Conservation (phyloP, 1,284 basidiomycete species). For the Pisolithus thermaeus region DNA sequence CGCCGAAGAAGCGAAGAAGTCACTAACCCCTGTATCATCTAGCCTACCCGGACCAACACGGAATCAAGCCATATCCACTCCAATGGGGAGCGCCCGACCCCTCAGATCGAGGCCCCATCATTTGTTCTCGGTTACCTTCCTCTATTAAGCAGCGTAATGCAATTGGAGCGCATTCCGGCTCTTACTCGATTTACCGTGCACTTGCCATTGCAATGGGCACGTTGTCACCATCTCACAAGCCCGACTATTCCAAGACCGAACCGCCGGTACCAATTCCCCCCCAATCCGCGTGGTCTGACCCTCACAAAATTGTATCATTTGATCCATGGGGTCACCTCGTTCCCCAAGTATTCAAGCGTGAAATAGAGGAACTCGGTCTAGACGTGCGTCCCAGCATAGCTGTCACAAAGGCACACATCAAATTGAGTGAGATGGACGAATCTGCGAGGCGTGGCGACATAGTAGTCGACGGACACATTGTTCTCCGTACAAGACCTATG, state of each 20-base stretch:
- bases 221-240: conserved; percentile 80
- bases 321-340: conserved; percentile 95
- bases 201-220: conserved; percentile 89
- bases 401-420: conserved; percentile 84
- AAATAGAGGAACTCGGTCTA: conserved; percentile 59
- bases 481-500: conserved; percentile 58
- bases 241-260: conserved; percentile 84
- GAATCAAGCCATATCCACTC: conserved; percentile 73
- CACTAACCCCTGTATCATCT: conserved; percentile 9
- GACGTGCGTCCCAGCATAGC: conserved; percentile 90
- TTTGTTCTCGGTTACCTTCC: conserved; percentile 81
- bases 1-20: not conserved
- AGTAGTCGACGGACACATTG: conserved; percentile 78
- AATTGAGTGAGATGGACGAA: conserved; percentile 89
- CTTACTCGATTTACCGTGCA: conserved; percentile 93
- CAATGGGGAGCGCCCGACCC: conserved; percentile 77
- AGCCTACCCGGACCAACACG: conserved; percentile 72
- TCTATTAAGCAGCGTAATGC: conserved; percentile 91
- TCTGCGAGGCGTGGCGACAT: conserved; percentile 70
- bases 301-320: conserved; percentile 85
- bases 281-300: conserved; percentile 78
- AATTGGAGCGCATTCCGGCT: conserved; percentile 90
- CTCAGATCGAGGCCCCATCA: conserved; percentile 73
- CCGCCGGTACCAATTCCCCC: conserved; percentile 83
- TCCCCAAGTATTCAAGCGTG: conserved; percentile 69